Evolutionary conservation across 495 filamentous ascomycete genomes (phyloP).

Genomic region (Podospora australis): DNA sequence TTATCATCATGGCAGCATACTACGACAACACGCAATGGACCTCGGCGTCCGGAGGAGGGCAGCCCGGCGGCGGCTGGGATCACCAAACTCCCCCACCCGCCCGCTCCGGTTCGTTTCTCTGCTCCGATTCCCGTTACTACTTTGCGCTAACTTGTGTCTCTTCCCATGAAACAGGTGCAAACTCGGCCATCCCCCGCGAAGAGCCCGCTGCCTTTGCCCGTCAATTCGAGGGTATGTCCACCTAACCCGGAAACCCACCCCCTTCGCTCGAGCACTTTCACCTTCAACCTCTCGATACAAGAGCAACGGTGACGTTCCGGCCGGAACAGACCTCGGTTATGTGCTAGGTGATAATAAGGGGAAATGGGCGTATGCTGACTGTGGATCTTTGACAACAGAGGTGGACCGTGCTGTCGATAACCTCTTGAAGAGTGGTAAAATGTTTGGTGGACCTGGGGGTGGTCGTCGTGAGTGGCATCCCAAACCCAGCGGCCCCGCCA

Average conservation of each 20-base stretch:
- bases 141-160: too few relatives aligned
- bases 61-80: constrained; percentile 53
- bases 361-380: constrained; percentile 19
- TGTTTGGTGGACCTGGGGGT: constrained; percentile 59
- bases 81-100: constrained; percentile 82
- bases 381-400: constrained; percentile 53
- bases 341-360: too few relatives aligned
- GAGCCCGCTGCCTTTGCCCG: constrained; percentile 75
- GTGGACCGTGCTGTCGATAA: constrained; percentile 95
- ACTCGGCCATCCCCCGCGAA: constrained; percentile 68
- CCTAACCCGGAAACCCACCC: neutral
- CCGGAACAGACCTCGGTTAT: too few relatives aligned
- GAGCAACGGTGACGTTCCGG: too few relatives aligned
- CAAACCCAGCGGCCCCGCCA: constrained; percentile 47
- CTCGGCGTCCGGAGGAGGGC: constrained; percentile 60
- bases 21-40: constrained; percentile 70
- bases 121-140: constrained; percentile 8
- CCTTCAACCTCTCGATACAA: too few relatives aligned
- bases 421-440: constrained; percentile 89
- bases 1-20: constrained; percentile 63
- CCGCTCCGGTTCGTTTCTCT: constrained; percentile 61
- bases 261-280: too few relatives aligned
- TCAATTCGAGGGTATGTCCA: constrained; percentile 83
- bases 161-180: constrained; percentile 52
- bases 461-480: constrained; percentile 82